Base-by-base conservation (phyloP, 2,329 filamentous ascomycete genomes). In the Alternaria gansuensis region DNA sequence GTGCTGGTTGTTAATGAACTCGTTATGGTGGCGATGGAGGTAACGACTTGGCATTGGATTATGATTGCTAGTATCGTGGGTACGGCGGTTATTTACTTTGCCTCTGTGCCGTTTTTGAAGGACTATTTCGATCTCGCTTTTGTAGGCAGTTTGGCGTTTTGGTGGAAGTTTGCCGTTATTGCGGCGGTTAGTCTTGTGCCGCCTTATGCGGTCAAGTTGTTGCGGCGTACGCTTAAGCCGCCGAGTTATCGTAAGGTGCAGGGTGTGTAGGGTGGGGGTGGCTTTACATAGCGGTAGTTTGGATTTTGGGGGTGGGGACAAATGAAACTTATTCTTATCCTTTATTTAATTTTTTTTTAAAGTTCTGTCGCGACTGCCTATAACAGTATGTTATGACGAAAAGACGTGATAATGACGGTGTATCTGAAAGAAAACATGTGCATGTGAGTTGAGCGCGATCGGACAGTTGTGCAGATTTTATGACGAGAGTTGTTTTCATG, bases 171-270 rank as follows among this genome's bases (percentile, higher is more conserved):
- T 33, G 81, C 85, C 6, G 92, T 91, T 34, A 93, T 98, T 53
- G 85, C 85, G 39, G 89, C 90, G 7, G 88, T 97, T 43, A 91
- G 91, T 40, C 79, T 98, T 56, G 85, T 96, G 46, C 95, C 95
- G 17, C 91, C 94, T 2, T 97, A 94, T 80, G 89, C 87, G 51
- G 92, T 86, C 21, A 98, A 98, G 82, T 78, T 96, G 60, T 90
- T 97, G 65, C 85, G 90, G 70, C 85, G 92, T 73, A 92, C 88
- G 60, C 89, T 96, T 83, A 93, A 90, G 79, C 95, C 95, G 62
- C 93, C 93, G 21, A 96, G 91, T 73, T 98, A 97, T 81, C 85
- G 95, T 72, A 99, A 99, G 82, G 93, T 99, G 46, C 89, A 90
- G 78, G 89, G 85, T 43, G 85, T 88, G 60, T 90, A 59, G 36